A percentile compares a stretch with the other conserved stretches of the same genome.
Evolutionary conservation across 306 rosid genomes (phyloP).

Genomic region (Malus sieversii): DNA sequence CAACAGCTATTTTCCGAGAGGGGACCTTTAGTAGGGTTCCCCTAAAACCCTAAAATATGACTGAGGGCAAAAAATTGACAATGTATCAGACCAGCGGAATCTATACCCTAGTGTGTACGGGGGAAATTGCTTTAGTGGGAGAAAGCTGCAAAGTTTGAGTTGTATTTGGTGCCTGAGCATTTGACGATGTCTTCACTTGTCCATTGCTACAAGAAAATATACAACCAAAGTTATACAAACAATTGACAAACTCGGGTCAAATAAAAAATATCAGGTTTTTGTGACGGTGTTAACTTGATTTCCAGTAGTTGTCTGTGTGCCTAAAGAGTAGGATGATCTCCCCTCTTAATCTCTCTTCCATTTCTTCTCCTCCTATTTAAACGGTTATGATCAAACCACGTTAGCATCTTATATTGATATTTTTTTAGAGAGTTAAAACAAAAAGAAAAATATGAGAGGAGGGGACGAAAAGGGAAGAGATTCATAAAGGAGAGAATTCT

Average conservation of each 20-base stretch:
- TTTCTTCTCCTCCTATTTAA: no score
- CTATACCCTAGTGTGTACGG: slow-evolving; percentile 26
- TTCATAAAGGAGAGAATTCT: no score
- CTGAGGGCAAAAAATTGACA: background rate
- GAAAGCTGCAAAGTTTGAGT: slow-evolving; percentile 50
- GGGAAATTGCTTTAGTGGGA: slow-evolving; percentile 30
- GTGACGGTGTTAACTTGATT: slow-evolving; percentile 50
- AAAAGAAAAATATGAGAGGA: no score
- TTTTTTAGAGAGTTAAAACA: no score
- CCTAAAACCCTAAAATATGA: background rate
- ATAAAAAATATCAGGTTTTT: slow-evolving; percentile 4
- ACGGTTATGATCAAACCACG: no score
- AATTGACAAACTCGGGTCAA: slow-evolving; percentile 4
- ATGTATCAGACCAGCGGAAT: slow-evolving; percentile 14
- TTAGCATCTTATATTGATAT: no score
- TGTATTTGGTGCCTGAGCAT: slow-evolving; percentile 43
- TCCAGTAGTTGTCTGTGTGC: slow-evolving; percentile 46
- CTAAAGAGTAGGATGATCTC: slow-evolving; percentile 10
- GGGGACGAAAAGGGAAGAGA: no score
- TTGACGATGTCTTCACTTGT: slow-evolving; percentile 36
- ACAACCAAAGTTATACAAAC: slow-evolving; percentile 15
- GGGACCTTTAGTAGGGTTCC: background rate
- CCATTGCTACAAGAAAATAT: slow-evolving; percentile 33
- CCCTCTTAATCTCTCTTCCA: no score
- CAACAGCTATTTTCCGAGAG: background rate